These are phyloP conservation scores for Athelia psychrophila DNA, from an alignment of 1,284 basidiomycete species.

Conservation along the genomic window DNA sequence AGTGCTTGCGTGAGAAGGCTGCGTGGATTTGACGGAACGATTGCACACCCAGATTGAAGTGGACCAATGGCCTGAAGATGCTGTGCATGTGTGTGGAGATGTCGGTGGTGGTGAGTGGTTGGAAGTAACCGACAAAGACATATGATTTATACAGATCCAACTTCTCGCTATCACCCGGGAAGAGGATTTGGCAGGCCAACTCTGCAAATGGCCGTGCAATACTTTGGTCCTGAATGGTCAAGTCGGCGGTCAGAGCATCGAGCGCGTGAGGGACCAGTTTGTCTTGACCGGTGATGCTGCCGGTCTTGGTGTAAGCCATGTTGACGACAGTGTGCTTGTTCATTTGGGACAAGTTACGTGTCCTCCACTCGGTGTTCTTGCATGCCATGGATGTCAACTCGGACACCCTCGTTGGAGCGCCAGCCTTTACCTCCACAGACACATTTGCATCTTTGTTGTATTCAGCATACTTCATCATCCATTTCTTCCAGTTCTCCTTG, in stretches of 20 bases:
- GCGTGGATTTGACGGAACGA: conserved; percentile 23
- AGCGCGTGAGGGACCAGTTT: conserved; percentile 27
- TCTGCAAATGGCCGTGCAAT: conserved; percentile 23
- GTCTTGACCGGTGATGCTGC: conserved; percentile 13
- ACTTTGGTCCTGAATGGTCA: conserved; percentile 24
- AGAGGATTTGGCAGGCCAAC: conserved; percentile 9
- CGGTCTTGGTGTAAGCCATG: conserved; percentile 21
- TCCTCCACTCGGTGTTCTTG: too few relatives aligned
- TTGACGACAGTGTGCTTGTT: conserved; percentile 8
- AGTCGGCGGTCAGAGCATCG: conserved; percentile 15
- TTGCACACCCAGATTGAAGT: conserved; percentile 12
- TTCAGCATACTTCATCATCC: too few relatives aligned
- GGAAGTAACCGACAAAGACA: too few relatives aligned
- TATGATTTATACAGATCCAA: too few relatives aligned
- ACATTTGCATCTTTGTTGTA: too few relatives aligned
- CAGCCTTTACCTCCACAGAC: too few relatives aligned
- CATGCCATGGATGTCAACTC: too few relatives aligned
- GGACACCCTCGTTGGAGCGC: too few relatives aligned
- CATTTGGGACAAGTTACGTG: neutral
- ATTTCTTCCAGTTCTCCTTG: too few relatives aligned
- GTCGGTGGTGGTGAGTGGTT: too few relatives aligned
- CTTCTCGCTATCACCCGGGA: neutral
- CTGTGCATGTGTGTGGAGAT: conserved; percentile 4
- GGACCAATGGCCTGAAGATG: conserved; percentile 5
- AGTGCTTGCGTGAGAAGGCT: conserved; percentile 20